Evolutionary conservation across 2,329 filamentous ascomycete genomes (phyloP).

Genomic region (Aspergillus sp.): DNA sequence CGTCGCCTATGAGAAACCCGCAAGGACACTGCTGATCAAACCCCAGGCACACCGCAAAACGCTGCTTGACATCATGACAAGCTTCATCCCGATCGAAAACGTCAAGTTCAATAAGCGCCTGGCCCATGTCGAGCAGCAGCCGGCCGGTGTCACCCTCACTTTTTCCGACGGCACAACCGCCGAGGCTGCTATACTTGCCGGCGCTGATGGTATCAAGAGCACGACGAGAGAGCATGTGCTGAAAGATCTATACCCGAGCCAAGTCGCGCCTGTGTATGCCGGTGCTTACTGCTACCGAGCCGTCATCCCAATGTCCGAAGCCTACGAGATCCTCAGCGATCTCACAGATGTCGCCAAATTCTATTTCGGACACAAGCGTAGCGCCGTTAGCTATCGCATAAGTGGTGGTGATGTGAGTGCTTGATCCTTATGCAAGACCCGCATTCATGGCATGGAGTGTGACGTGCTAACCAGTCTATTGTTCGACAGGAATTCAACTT

Average conservation of each 20-base stretch:
- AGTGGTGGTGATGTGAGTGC: constrained; percentile 7
- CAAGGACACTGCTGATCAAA: constrained; percentile 2
- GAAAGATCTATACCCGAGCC: constrained; percentile 1
- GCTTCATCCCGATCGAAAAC: constrained; percentile 8
- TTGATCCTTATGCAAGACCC: not conserved
- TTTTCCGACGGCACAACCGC: not conserved
- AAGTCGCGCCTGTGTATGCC: constrained; percentile 9
- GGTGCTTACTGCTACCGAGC: constrained; percentile 9
- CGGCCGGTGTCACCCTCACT: not conserved
- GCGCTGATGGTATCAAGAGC: constrained; percentile 7
- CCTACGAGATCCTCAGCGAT: constrained; percentile 9
- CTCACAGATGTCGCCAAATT: constrained; percentile 12
- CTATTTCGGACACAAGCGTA: constrained; percentile 8
- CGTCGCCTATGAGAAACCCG: constrained; percentile 1
- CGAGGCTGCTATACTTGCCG: constrained; percentile 4
- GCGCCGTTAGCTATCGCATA: constrained; percentile 10
- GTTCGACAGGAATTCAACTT: not conserved
- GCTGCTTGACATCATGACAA: constrained; percentile 7
- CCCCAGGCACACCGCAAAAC: constrained; percentile 6
- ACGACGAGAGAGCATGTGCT: constrained; percentile 6
- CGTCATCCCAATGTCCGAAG: constrained; percentile 8
- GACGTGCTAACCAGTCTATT: constrained; percentile 1
- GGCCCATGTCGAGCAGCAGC: constrained; percentile 4
- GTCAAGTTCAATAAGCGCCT: constrained; percentile 9
- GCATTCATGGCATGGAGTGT: not conserved